Evolutionary conservation across 768 basidiomycete species (phyloP).

Genomic region (Scleroderma bovista): DNA sequence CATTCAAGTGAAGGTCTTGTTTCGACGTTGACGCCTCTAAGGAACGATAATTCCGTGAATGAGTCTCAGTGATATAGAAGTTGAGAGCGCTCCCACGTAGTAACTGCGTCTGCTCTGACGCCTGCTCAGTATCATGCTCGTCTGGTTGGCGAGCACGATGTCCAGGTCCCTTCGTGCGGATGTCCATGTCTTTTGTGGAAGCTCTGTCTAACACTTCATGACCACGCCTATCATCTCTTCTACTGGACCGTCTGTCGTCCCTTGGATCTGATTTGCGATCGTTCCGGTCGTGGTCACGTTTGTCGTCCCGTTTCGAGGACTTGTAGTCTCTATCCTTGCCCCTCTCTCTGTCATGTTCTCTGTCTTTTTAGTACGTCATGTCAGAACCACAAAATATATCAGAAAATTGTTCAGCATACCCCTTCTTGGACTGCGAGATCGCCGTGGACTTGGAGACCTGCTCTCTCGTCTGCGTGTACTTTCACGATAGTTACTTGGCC

Average conservation of each 20-base stretch:
- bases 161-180: conserved; percentile 17
- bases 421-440: conserved; percentile 32
- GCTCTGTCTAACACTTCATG: conserved; percentile 35
- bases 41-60: conserved; percentile 5
- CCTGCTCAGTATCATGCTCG: conserved; percentile 9
- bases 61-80: neutral
- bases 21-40: conserved; percentile 12
- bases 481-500: conserved; percentile 29
- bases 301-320: conserved; percentile 28
- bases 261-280: conserved; percentile 27
- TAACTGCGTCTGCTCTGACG: conserved; percentile 3
- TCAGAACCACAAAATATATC: neutral
- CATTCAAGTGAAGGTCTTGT: conserved; percentile 38
- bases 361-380: conserved; percentile 26
- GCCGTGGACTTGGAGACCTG: conserved; percentile 34
- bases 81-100: conserved; percentile 9
- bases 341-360: conserved; percentile 24
- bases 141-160: conserved; percentile 17
- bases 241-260: conserved; percentile 27
- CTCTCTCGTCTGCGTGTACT: conserved; percentile 32
- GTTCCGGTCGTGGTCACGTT: conserved; percentile 26
- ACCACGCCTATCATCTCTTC: conserved; percentile 37
- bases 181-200: conserved; percentile 23
- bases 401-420: conserved; percentile 15
- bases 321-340: conserved; percentile 39